phyloP scores from a whole-genome alignment of 2,329 filamentous ascomycete genomes.

The Graphilbum fragrans region DNA sequence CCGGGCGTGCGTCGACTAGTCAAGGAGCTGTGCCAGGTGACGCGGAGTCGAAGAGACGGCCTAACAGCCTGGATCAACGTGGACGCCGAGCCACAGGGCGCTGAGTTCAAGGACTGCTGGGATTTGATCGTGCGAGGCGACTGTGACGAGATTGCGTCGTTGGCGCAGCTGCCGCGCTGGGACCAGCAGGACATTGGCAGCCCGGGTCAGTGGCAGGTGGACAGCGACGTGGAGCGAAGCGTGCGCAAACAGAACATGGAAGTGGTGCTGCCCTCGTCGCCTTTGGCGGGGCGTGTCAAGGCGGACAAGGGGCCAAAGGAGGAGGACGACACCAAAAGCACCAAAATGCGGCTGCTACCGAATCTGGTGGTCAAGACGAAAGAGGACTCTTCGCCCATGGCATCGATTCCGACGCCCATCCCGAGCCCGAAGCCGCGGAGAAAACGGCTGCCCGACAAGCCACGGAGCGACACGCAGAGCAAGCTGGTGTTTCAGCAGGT shows the following conservation, averaged over 20 bases:
- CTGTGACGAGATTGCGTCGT: constrained; percentile 74
- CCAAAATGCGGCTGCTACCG: not conserved
- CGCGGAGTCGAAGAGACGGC: constrained; percentile 71
- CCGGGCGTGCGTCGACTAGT: constrained; percentile 84
- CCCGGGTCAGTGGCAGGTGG: constrained; percentile 21
- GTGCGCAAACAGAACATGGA: constrained; percentile 22
- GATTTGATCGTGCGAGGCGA: constrained; percentile 80
- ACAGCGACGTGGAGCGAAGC: constrained; percentile 26
- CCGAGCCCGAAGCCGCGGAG: constrained; percentile 39
- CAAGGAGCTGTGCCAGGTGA: constrained; percentile 78
- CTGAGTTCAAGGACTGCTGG: constrained; percentile 85
- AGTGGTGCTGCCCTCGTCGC: constrained; percentile 25
- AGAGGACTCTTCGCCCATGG: constrained; percentile 23
- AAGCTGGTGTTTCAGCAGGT: constrained; percentile 30
- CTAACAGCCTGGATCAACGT: constrained; percentile 92
- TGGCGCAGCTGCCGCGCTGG: constrained; percentile 52
- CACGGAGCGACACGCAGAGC: constrained; percentile 25
- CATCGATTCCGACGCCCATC: constrained; percentile 40
- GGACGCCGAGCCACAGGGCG: constrained; percentile 68
- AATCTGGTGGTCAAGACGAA: constrained; percentile 1
- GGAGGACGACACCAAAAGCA: not conserved
- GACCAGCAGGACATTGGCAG: constrained; percentile 40
- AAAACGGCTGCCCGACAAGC: constrained; percentile 26
- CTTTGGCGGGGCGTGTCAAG: constrained; percentile 2
- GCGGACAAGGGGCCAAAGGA: not conserved